Evolutionary conservation across 23 red algal species (phyloP), one percentile per base, ranked within the genome.

Genomic region (Gracilaria gracilis): DNA sequence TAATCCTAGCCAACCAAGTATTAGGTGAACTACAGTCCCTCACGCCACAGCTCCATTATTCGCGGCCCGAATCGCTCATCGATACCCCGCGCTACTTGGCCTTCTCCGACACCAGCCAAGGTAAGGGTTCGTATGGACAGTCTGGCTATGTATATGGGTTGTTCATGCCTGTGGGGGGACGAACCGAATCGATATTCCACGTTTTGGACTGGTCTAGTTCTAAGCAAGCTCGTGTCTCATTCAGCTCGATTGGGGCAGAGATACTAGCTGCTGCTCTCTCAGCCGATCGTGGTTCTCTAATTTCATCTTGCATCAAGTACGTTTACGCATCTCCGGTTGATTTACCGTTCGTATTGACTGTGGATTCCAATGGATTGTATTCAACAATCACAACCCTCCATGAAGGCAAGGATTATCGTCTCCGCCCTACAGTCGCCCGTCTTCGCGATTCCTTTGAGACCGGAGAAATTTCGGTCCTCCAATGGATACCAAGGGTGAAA

Each of bases 91-190:
- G 62, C 15, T 79, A 89, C 71, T 51, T 89, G 21, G 70, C 71
- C 28, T 80, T 89, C 67, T 78, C 85, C 24, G 67, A 89, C 64
- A 72, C 85, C 51, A 89, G 74, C 42, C 85, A 89, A 62, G 74
- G 67, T 9, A 77, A 58, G 31, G 33, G 42, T 14, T 89, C 54
- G 16, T 89, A 89, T 79, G 55, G 85, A 15, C 51, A 89, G 38
- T 64, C 72, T 37, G 53, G 85, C 9, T 89, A 89, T 8, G 33
- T 89, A 7, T 89, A 44, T 44, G 85, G 85, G 1, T 31, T 77
- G 28, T 89, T 73, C 20, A 28, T 86, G 64, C 57, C 82, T n/a
- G 82, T n/a, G n/a, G 9, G 39, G 58, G 82, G 42, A 65, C 65
- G 55, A 59, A 37, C 4, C n/a, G 48, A 50, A n/a, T 4, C 23